Conservation (phyloP, 805 yeast species). For the Hemisphaericaspora nanyangensis region DNA sequence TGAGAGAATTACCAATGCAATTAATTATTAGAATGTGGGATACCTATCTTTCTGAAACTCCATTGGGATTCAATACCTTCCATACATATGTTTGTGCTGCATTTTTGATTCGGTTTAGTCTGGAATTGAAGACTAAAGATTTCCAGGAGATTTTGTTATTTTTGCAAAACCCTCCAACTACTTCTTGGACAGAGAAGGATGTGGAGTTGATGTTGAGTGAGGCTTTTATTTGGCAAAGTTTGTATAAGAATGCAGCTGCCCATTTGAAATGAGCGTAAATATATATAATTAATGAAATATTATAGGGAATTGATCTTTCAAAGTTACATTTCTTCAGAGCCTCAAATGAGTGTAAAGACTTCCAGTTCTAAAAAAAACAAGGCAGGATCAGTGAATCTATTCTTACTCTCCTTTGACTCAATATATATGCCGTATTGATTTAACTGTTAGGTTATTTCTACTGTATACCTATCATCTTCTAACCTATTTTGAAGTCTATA, state of each 20-base stretch:
- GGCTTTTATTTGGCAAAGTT: conserved; percentile 94
- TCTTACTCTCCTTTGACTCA: no score
- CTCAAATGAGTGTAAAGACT: no score
- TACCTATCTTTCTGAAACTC: conserved; percentile 75
- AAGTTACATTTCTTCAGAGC: no score
- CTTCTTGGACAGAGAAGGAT: conserved; percentile 81
- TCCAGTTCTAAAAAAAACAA: no score
- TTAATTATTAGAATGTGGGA: conserved; percentile 97
- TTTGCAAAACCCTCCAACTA: conserved; percentile 86
- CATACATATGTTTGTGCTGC: conserved; percentile 98
- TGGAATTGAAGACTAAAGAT: conserved; percentile 74
- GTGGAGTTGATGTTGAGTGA: conserved; percentile 90
- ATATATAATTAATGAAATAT: no score
- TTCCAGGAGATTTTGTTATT: conserved; percentile 93
- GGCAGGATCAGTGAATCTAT: no score
- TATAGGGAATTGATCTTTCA: no score
- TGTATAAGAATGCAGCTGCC: conserved; percentile 86
- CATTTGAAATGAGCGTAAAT: conserved; percentile 64
- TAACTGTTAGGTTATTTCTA: no score
- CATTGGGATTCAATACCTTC: conserved; percentile 81
- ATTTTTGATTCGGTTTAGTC: conserved; percentile 83
- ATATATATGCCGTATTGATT: no score
- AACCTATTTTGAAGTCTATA: no score
- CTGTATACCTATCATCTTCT: no score
- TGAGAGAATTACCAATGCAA: conserved; percentile 83